Conservation (phyloP, 305 asterid genomes). For the Striga hermonthica region DNA sequence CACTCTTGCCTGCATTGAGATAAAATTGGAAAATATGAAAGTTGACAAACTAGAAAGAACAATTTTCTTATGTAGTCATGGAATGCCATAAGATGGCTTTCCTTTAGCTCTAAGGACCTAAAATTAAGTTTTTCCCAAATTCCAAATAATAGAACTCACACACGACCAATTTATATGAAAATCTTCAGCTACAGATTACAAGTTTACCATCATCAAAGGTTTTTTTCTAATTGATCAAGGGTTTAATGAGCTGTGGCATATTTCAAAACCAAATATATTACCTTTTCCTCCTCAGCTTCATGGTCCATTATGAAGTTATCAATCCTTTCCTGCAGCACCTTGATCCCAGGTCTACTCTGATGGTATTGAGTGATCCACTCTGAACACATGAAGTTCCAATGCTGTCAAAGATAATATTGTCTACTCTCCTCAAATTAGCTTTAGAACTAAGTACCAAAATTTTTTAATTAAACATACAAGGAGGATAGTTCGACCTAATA, state of each 20-base stretch:
- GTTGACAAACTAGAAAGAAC: background rate
- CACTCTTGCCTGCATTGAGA: constrained; percentile 56
- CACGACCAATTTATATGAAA: background rate
- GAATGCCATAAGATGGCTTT: background rate
- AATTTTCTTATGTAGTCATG: background rate
- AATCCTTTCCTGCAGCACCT: constrained; percentile 71
- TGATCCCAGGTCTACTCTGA: constrained; percentile 72
- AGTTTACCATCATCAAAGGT: constrained; percentile 11
- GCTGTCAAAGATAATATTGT: constrained; percentile 1
- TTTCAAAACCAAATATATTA: constrained; percentile 27
- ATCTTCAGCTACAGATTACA: background rate
- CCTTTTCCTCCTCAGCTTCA: constrained; percentile 75
- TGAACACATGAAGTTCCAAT: constrained; percentile 32
- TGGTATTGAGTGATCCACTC: constrained; percentile 76
- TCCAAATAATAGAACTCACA: too few species aligned
- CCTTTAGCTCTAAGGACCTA: background rate
- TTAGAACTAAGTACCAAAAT: background rate
- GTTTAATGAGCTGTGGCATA: background rate
- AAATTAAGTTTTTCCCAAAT: too few species aligned
- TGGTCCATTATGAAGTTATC: constrained; percentile 78
- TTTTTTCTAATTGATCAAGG: background rate
- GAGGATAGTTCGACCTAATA: too few species aligned
- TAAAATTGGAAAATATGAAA: constrained; percentile 14
- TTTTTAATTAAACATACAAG: background rate
- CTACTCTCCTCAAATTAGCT: constrained; percentile 13